phyloP scores from a whole-genome alignment of 352 stramenopile species.

The Globisporangium splendens region DNA sequence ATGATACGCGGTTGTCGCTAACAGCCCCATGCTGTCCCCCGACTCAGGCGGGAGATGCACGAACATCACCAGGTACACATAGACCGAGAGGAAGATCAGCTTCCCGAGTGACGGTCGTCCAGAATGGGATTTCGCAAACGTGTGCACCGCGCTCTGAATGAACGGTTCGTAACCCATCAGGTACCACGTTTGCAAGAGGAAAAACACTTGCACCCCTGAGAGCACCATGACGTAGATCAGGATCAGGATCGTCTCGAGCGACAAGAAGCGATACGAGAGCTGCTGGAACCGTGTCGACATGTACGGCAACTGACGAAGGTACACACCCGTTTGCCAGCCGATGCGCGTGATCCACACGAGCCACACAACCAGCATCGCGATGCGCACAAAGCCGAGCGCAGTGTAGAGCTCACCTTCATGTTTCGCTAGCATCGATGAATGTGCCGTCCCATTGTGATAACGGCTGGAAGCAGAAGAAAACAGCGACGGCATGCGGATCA shows the following conservation, averaged over 20 bases:
- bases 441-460: background rate
- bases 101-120: conserved; percentile 57
- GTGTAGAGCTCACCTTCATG: conserved; percentile 51
- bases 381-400: conserved; percentile 60
- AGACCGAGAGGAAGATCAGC: conserved; percentile 78
- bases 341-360: conserved; percentile 67
- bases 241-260: conserved; percentile 73
- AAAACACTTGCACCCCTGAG: conserved; percentile 64
- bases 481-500: conserved; percentile 60
- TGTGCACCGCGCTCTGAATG: conserved; percentile 65
- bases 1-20: conserved; percentile 69
- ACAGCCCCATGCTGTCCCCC: conserved; percentile 40
- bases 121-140: conserved; percentile 54
- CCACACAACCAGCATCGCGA: conserved; percentile 63
- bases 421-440: conserved; percentile 8
- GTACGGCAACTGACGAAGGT: conserved; percentile 75
- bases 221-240: conserved; percentile 69
- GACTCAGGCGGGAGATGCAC: conserved; percentile 68
- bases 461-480: conserved; percentile 19
- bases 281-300: conserved; percentile 86
- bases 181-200: conserved; percentile 61
- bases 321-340: conserved; percentile 43
- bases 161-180: conserved; percentile 64
- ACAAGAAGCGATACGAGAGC: conserved; percentile 83
- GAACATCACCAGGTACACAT: conserved; percentile 83